Base-by-base conservation (phyloP, 2,329 filamentous ascomycete genomes). In the Xylaria sp. region DNA sequence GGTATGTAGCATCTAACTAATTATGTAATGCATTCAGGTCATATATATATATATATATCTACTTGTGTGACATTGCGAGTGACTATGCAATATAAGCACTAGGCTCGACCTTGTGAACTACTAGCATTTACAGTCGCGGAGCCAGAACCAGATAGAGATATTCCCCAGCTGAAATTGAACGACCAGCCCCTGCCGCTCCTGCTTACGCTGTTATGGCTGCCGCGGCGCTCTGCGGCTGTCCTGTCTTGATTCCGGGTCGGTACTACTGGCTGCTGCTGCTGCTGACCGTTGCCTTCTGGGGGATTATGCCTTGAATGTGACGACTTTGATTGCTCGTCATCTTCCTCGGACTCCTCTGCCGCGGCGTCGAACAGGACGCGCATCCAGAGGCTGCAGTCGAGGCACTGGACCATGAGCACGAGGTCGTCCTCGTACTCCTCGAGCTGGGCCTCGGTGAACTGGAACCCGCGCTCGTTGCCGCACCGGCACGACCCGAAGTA, bases 351-450 rank as follows among this genome's bases (percentile, higher is more conserved):
- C 10, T 78, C 76, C 0, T 81, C 84, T 33, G 88, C 78, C 31
- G 88, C 78, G 15, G 89, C 83, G 9, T 86, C 87, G 81, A 91
- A 92, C 59, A 89, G 83, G 44, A 92, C 88, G 65, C 85, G 85
- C 60, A 91, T 77, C 88, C 88, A 91, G 54, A 92, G 80, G 75
- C 89, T 91, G 72, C 89, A 92, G 73, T 90, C 89, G 65, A 83
- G 82, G 74, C 89, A 92, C 11, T 87, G 89, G 48, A 92, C 88
- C 77, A 90, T 83, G 56, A 91, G 78, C 75, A 89, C 87, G 9
- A 89, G 86, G 70, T 86, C 82, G 59, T 87, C 86, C 54, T 82
- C 84, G 46, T 84, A 86, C 75, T 86, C 87, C 71, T 89, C 86
- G 58, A 92, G 80, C 75, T 91, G 88, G 9, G 77, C 79, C 78